Evolutionary conservation across 1,284 basidiomycete genomes (phyloP), one percentile per base, ranked within the genome.

Genomic region (Pholiota adiposa): DNA sequence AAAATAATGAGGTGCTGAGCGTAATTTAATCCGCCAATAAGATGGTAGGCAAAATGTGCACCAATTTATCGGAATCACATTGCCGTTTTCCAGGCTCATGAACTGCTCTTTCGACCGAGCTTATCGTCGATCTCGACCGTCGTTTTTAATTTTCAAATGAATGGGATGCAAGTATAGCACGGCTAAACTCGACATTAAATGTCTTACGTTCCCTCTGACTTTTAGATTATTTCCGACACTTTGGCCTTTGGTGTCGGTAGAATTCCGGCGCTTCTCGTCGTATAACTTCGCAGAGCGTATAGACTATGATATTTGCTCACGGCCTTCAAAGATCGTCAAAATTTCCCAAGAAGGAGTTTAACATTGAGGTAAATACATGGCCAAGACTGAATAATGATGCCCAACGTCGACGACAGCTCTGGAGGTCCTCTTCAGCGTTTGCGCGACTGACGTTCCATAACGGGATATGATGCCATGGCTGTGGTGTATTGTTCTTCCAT

Each of bases 331-430:
- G 8, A 12, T 23, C n/a, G n/a, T 11, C 21, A 18, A 36, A 27
- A 27, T 52, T 38, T 52, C 21, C 16, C 23, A 54, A 27, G 41
- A 43, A 36, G 40, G 41, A 18, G 19, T 43, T 54, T n/a, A 54
- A 18, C 52, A 54, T 54, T 31, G 21, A 41, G 25, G 36, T 29
- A 54, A 40, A 27, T 41, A 54, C 53, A 54, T 54, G 53, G 40
- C 53, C 53, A 54, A 44, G 53, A 21, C n/a, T 23, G 31, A 54
- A 34, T 51, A 54, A 43, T 54, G 43, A 54, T 54, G 44, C 41
- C 29, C 4, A 38, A 44, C 27, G 21, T 19, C 23, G 25, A 25
- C n/a, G 12, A 16, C 34, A 19, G 23, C 25, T 21, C 19, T 54
- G 23, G 52, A n/a, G n/a, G n/a, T n/a, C n/a, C 29, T 31, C 29